A percentile compares a stretch with the other conserved stretches of the same genome.
phyloP scores from a whole-genome alignment of 1,284 basidiomycete genomes.

The Rhodotorula sp. region DNA sequence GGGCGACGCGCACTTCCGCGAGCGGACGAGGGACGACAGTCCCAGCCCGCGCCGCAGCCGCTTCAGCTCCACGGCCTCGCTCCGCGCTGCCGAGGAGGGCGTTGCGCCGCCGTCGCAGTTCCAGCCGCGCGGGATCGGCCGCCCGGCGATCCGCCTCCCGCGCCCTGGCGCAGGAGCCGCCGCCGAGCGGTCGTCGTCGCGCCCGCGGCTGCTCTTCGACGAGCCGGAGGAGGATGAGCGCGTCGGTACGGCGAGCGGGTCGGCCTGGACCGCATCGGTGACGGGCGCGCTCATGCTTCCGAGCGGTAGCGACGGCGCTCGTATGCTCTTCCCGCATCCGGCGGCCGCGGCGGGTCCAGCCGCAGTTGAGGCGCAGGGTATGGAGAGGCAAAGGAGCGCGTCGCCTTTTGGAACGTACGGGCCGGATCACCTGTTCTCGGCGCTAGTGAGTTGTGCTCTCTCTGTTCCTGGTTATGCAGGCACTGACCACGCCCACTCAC shows the following conservation, averaged over 20 bases:
- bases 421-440: background rate
- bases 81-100: conserved; percentile 4
- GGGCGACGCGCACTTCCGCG: background rate
- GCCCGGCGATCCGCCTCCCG: conserved; percentile 1
- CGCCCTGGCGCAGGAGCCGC: background rate
- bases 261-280: background rate
- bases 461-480: no score
- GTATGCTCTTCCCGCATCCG: conserved; percentile 26
- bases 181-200: background rate
- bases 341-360: conserved; percentile 11
- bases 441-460: background rate
- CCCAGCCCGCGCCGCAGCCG: conserved; percentile 2
- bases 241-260: background rate
- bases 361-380: background rate
- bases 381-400: background rate
- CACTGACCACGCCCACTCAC: background rate
- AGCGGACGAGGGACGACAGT: background rate
- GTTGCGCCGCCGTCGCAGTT: background rate
- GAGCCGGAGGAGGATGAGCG: conserved; percentile 5
- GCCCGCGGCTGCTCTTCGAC: conserved; percentile 14
- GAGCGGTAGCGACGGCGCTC: conserved; percentile 32
- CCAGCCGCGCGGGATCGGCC: background rate
- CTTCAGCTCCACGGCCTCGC: background rate
- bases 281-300: conserved; percentile 24
- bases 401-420: background rate